Conservation (phyloP, 208 protist genomes). For the Acanthamoeba sp. region DNA sequence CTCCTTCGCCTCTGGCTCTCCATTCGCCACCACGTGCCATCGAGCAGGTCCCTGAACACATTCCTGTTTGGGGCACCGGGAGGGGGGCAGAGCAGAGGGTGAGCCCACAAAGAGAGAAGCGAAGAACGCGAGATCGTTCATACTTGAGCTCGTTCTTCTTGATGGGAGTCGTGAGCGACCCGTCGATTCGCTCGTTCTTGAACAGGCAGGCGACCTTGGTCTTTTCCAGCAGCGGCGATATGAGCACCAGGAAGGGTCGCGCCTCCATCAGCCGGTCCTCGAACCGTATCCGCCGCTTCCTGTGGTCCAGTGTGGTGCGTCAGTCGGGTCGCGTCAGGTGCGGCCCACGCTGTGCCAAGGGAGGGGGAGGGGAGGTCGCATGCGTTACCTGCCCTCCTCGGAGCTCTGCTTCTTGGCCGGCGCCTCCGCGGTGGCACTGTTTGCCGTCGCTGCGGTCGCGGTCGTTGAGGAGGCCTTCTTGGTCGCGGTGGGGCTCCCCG, state of each 20-base stretch:
- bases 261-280: not conserved
- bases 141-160: conserved; percentile 44
- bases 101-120: not conserved
- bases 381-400: not conserved
- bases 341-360: too few species aligned
- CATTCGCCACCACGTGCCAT: not conserved
- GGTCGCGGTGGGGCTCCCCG: not conserved
- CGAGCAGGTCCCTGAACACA: conserved; percentile 15
- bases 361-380: too few species aligned
- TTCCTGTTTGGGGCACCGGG: not conserved
- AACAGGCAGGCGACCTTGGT: conserved; percentile 6
- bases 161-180: conserved; percentile 33
- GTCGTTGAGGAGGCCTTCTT: not conserved
- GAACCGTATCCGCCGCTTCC: conserved; percentile 11
- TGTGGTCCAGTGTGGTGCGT: not conserved
- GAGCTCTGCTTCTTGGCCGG: not conserved
- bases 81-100: not conserved
- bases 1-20: not conserved
- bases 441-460: not conserved
- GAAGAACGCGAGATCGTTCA: not conserved
- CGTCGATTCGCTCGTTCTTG: not conserved
- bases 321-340: too few species aligned
- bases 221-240: conserved; percentile 11
- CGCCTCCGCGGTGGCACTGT: not conserved
- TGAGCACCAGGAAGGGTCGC: conserved; percentile 13